These are phyloP conservation scores for Neurospora sp. DNA, from an alignment of 495 filamentous ascomycete genomes.

Conservation along the genomic window DNA sequence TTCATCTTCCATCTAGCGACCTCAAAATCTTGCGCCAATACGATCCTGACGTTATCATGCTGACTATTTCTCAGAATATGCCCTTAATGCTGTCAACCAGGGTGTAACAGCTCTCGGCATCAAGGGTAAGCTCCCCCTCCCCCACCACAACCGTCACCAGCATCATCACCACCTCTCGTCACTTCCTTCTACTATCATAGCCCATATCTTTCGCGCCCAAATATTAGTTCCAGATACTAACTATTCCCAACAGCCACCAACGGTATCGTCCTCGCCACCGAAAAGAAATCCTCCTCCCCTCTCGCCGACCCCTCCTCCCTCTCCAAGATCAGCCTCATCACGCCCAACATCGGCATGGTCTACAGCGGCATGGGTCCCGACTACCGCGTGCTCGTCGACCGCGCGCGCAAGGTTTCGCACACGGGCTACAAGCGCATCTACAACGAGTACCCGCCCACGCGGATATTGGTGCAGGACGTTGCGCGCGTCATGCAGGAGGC, in stretches of 20 bases:
- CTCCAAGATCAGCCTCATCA: slow-evolving; percentile 96
- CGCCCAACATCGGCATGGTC: slow-evolving; percentile 99
- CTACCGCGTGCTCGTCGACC: slow-evolving; percentile 94
- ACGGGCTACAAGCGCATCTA: slow-evolving; percentile 99
- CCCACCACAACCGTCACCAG: not conserved
- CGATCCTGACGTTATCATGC: not conserved
- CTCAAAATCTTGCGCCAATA: not conserved
- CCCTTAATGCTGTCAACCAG: slow-evolving; percentile 96
- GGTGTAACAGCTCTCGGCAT: slow-evolving; percentile 96
- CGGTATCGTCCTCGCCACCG: slow-evolving; percentile 96
- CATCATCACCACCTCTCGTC: not conserved
- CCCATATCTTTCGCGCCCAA: not conserved
- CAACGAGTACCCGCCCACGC: slow-evolving; percentile 98
- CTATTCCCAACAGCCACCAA: slow-evolving; percentile 62
- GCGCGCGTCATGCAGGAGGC: slow-evolving; percentile 98
- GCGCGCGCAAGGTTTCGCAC: slow-evolving; percentile 96
- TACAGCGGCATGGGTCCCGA: slow-evolving; percentile 99
- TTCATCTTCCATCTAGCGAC: not conserved
- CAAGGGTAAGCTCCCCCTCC: slow-evolving; percentile 56
- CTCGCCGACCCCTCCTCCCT: slow-evolving; percentile 89
- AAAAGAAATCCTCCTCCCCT: slow-evolving; percentile 97
- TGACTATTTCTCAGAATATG: slow-evolving; percentile 66
- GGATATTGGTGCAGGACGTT: slow-evolving; percentile 98
- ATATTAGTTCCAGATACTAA: not conserved
- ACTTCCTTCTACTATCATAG: not conserved